Evolutionary conservation across 1,139 yeast genomes (phyloP).

Genomic region (Yamadazyma aaseri): DNA sequence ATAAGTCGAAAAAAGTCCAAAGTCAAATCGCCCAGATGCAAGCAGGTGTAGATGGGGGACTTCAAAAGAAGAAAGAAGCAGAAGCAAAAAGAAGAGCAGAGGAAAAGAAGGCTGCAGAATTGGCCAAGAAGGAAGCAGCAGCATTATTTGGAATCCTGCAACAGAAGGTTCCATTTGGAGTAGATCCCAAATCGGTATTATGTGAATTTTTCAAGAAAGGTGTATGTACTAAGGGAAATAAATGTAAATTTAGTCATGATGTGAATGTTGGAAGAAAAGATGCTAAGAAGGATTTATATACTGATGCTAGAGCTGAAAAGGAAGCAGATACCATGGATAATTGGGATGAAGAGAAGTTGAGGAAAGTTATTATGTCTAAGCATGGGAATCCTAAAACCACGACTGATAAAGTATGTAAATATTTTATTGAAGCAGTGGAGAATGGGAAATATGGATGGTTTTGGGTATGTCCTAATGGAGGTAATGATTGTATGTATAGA

Average conservation of each 20-base stretch:
- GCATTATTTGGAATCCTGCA: constrained; percentile 69
- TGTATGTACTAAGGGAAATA: constrained; percentile 81
- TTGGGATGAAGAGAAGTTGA: constrained; percentile 96
- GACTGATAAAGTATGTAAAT: constrained; percentile 92
- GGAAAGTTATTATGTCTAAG: constrained; percentile 82
- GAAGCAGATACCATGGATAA: constrained; percentile 89
- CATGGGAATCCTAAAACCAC: constrained; percentile 95
- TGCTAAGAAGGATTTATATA: constrained; percentile 86
- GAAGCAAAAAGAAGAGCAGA: constrained; percentile 72
- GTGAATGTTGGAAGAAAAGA: constrained; percentile 82
- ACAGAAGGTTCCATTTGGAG: constrained; percentile 95
- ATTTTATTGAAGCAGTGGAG: constrained; percentile 94
- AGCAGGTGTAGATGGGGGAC: constrained; percentile 61
- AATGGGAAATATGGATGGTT: constrained; percentile 99
- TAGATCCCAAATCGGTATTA: constrained; percentile 91
- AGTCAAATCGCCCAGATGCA: constrained; percentile 74
- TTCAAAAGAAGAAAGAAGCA: constrained; percentile 72
- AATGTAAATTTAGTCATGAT: constrained; percentile 95
- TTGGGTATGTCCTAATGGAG: constrained; percentile 97
- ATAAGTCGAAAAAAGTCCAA: constrained; percentile 91
- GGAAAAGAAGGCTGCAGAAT: constrained; percentile 89
- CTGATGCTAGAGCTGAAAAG: constrained; percentile 77
- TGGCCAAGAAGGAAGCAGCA: constrained; percentile 83
- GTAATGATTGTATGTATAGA: constrained; percentile 87
- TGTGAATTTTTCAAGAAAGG: constrained; percentile 93